These are phyloP conservation scores for Ophiosphaerella herpotricha DNA, from an alignment of 2,329 filamentous ascomycete species.

Conservation along the genomic window DNA sequence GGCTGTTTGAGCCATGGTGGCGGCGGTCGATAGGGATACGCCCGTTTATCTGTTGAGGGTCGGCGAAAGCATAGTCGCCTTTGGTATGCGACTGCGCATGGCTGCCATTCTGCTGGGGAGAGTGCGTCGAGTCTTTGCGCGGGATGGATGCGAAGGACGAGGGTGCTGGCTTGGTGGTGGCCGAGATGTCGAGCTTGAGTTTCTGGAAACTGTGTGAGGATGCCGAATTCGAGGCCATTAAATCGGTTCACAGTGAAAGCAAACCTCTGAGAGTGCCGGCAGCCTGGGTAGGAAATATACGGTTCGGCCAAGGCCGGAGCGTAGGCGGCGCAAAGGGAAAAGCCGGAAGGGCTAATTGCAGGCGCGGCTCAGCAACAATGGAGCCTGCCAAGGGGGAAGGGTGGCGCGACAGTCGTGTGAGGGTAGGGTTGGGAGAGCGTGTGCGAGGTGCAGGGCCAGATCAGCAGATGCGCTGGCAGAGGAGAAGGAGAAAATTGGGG, in stretches of 20 bases:
- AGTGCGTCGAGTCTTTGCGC: conserved; percentile 33
- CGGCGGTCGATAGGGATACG: conserved; percentile 17
- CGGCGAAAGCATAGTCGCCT: conserved; percentile 22
- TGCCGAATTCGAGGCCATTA: conserved; percentile 46
- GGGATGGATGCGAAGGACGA: conserved; percentile 46
- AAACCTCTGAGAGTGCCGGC: conserved; percentile 33
- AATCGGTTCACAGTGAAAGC: conserved; percentile 40
- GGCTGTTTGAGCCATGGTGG: conserved; percentile 20
- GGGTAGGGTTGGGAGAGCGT: no score
- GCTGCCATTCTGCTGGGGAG: conserved; percentile 27
- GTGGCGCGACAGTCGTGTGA: conserved; percentile 1
- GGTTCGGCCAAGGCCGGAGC: conserved; percentile 33
- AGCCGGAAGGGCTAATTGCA: conserved; percentile 16
- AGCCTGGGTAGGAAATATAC: conserved; percentile 31
- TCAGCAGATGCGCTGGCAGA: conserved; percentile 3
- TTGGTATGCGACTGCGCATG: conserved; percentile 26
- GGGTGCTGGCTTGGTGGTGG: conserved; percentile 39
- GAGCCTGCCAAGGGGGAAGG: background rate
- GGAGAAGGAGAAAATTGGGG: background rate
- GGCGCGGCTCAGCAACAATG: conserved; percentile 2
- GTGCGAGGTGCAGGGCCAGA: background rate
- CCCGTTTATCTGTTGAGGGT: conserved; percentile 23
- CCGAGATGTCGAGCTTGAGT: conserved; percentile 47
- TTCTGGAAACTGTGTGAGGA: conserved; percentile 50
- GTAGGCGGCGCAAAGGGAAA: conserved; percentile 31